Base-by-base conservation (phyloP, 164 flowering plant genomes). In the Echeveria elegans region DNA sequence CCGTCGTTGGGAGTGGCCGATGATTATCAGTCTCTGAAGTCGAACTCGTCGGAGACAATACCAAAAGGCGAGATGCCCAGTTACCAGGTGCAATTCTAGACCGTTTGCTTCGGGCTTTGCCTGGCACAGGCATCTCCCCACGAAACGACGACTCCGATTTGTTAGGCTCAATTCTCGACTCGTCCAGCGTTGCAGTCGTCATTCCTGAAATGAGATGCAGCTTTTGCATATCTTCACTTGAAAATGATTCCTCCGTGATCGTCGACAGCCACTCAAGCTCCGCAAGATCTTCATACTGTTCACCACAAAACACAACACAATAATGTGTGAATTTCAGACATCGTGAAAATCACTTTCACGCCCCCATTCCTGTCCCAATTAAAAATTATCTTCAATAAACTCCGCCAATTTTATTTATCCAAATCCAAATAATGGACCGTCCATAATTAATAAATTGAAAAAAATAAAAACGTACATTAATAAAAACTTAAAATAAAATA, bases 231-330 rank as follows among this genome's bases (percentile, higher is more conserved):
- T 86, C 88, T 64, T 85, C 85, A 71, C 80, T 81, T n/a, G 92
- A 83, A 52, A 83, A 85, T 53, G 92, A 87, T 63, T 86, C 91
- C 70, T 86, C 91, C 70, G 72, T 83, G 65, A 86, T 68, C 65
- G 81, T 81, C 24, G 89, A 83, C 19, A 85, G 78, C 91, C 91
- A 86, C 75, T 86, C 87, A 0, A 87, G 77, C 80, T 85, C 85
- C 34, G 88, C 88, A 48, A 82, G 45, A 40, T 63, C 66, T 14
- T 63, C 66, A 37, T 63, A 21, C 66, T 63, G 66, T 32, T 31
- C 19, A 32, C 65, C 21, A 63, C 6, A 63, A 61, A 63, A 63
- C 21, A 30, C 36, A 15, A 16, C 14, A 19, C 37, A 63, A 34
- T 18, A n/a, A 26, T n/a, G n/a, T n/a, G n/a, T n/a, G n/a, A n/a